These are phyloP conservation scores for Trichoderma asperellum DNA, from an alignment of 2,329 filamentous ascomycete species.

Conservation along the genomic window DNA sequence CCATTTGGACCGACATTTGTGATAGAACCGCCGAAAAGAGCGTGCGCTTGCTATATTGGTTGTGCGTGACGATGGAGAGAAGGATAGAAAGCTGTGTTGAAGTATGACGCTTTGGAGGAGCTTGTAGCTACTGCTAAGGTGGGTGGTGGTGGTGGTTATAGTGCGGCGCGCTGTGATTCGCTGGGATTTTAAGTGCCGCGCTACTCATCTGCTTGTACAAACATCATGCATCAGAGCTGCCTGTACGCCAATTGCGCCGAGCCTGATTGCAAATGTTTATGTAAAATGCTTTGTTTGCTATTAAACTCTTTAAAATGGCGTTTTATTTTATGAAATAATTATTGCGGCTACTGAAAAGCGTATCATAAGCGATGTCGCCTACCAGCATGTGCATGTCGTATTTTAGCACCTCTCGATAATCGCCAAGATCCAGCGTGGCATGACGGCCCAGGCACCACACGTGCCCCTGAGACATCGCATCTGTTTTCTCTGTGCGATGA, in stretches of 20 bases:
- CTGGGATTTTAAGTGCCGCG: not conserved
- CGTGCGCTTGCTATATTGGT: not conserved
- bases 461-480: not conserved
- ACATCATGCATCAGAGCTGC: not conserved
- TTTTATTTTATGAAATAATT: not conserved
- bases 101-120: conserved; percentile 21
- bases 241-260: not conserved
- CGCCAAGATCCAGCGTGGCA: not conserved
- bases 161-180: conserved; percentile 15
- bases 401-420: not conserved
- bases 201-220: not conserved
- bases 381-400: not conserved
- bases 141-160: not conserved
- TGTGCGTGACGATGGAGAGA: not conserved
- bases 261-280: not conserved
- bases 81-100: conserved; percentile 1
- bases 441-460: not conserved
- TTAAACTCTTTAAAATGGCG: no score
- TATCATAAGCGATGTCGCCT: not conserved
- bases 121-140: not conserved
- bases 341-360: not conserved
- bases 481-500: not conserved
- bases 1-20: conserved; percentile 35
- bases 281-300: not conserved
- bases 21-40: not conserved